Evolutionary conservation across 768 basidiomycete genomes (phyloP).

Genomic region (Harrya chromipes): DNA sequence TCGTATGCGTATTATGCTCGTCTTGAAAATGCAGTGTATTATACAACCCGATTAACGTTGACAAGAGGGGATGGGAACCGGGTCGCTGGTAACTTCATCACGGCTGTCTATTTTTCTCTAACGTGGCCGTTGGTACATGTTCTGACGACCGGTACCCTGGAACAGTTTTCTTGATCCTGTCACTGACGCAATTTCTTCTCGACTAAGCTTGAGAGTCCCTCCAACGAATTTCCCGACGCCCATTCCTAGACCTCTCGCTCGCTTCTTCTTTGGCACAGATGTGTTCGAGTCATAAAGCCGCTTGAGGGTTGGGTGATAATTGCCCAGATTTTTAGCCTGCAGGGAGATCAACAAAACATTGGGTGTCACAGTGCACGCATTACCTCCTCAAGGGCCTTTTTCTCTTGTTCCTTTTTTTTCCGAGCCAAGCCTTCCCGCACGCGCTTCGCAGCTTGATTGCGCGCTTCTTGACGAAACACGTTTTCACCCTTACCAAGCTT

Average conservation of each 20-base stretch:
- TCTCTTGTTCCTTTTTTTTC: slow-evolving; percentile 57
- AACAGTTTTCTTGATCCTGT: slow-evolving; percentile 20
- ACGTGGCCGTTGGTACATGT: slow-evolving; percentile 3
- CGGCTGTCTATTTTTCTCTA: slow-evolving; percentile 1
- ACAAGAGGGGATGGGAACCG: background rate
- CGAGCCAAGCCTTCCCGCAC: slow-evolving; percentile 66
- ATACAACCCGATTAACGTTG: background rate
- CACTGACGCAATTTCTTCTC: slow-evolving; percentile 51
- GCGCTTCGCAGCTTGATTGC: slow-evolving; percentile 65
- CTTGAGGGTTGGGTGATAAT: slow-evolving; percentile 80
- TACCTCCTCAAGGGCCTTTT: slow-evolving; percentile 68
- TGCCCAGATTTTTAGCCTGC: slow-evolving; percentile 81
- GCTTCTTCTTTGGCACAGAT: slow-evolving; percentile 36
- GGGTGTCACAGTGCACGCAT: slow-evolving; percentile 1
- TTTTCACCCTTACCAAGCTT: slow-evolving; percentile 77
- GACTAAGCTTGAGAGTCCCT: slow-evolving; percentile 64
- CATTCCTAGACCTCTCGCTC: slow-evolving; percentile 69
- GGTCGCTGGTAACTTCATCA: background rate
- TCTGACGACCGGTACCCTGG: background rate
- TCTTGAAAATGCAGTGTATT: slow-evolving; percentile 7
- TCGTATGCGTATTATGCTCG: background rate
- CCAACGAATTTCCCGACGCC: slow-evolving; percentile 74
- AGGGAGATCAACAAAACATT: slow-evolving; percentile 6
- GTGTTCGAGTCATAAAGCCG: slow-evolving; percentile 51
- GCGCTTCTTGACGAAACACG: slow-evolving; percentile 55